These are phyloP conservation scores for Fonsecaea erecta DNA, from an alignment of 2,329 filamentous ascomycete species.

Conservation along the genomic window DNA sequence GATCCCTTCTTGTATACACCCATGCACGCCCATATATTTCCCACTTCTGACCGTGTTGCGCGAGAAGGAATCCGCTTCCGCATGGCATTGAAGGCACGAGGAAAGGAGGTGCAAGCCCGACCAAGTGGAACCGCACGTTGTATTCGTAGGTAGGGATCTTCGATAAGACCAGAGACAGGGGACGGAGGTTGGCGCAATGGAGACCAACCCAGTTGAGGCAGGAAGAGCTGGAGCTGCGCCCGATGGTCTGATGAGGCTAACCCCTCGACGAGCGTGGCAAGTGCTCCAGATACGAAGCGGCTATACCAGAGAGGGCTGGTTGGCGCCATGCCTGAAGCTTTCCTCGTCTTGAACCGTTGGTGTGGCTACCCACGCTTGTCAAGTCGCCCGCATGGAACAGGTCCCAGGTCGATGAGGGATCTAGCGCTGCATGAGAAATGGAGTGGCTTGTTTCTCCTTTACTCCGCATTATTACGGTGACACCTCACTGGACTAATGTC, in stretches of 20 bases:
- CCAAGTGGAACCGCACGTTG: slow-evolving; percentile 1
- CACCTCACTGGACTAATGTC: slow-evolving; percentile 1
- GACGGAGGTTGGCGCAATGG: slow-evolving; percentile 9
- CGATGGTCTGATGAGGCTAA: neutral
- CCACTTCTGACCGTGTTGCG: neutral
- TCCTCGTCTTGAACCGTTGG: neutral
- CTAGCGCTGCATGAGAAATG: slow-evolving; percentile 12
- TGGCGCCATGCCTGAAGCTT: neutral
- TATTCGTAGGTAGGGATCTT: neutral
- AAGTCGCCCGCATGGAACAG: slow-evolving; percentile 6
- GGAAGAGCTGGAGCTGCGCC: neutral
- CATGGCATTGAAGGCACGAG: slow-evolving; percentile 8
- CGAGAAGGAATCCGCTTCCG: neutral
- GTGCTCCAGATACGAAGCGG: neutral
- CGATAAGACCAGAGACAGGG: slow-evolving; percentile 30
- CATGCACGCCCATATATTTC: neutral
- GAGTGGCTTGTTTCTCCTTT: slow-evolving; percentile 26
- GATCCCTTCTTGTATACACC: neutral
- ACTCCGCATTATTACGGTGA: neutral
- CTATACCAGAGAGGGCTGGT: neutral
- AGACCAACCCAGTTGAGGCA: neutral
- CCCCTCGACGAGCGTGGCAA: neutral
- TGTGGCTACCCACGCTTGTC: slow-evolving; percentile 10
- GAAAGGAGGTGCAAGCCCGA: neutral
- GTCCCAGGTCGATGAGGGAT: neutral